phyloP scores from a whole-genome alignment of 176 grass and related monocot genomes.

The Melocanna baccifera region DNA sequence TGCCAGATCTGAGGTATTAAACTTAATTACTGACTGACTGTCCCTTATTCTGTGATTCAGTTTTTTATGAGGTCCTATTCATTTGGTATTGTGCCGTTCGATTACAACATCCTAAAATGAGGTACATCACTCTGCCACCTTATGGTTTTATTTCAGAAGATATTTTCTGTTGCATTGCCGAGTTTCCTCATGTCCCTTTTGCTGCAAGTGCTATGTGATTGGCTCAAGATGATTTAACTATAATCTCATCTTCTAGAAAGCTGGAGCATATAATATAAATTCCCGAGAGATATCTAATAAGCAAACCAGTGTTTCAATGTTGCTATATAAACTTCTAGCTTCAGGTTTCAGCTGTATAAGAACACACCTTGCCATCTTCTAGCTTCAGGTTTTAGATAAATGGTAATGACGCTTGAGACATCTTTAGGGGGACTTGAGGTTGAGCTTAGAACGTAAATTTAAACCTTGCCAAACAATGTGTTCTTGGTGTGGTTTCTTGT shows the following conservation, averaged over 20 bases:
- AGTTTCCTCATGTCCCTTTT: background rate
- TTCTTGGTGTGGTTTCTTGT: background rate
- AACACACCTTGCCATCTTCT: background rate
- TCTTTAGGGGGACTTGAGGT: background rate
- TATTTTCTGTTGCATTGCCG: background rate
- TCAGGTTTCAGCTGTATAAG: background rate
- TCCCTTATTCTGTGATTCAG: background rate
- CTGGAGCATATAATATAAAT: background rate
- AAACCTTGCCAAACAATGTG: background rate
- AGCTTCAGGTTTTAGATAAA: background rate
- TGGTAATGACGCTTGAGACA: background rate
- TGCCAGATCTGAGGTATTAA: conserved; percentile 9
- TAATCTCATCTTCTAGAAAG: background rate
- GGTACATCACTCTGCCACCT: conserved; percentile 6
- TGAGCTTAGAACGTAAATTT: background rate
- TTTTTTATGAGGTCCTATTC: background rate
- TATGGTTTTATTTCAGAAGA: background rate
- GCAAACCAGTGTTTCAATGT: background rate
- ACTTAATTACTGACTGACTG: background rate
- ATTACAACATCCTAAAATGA: background rate
- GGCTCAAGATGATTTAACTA: background rate
- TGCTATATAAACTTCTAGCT: background rate
- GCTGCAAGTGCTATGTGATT: background rate
- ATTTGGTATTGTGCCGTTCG: background rate
- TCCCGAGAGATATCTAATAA: background rate